Evolutionary conservation across 2,329 filamentous ascomycete species (phyloP).

Genomic region (Penicillium sp.): DNA sequence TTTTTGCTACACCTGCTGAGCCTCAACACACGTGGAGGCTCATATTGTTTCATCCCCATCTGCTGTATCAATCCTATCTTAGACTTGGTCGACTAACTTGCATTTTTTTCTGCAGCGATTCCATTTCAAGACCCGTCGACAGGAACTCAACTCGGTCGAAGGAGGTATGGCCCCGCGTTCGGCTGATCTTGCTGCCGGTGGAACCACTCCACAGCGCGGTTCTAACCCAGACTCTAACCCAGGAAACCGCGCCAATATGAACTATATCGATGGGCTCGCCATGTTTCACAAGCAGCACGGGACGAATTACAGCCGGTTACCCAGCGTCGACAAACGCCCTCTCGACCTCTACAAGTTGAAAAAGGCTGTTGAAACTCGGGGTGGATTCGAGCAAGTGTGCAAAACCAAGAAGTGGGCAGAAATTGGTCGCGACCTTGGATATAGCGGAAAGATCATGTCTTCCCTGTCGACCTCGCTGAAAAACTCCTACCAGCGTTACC

Average conservation of each 20-base stretch:
- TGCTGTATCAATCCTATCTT: neutral
- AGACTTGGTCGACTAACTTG: neutral
- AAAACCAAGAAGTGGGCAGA: slow-evolving; percentile 99
- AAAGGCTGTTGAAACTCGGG: slow-evolving; percentile 91
- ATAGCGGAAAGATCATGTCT: slow-evolving; percentile 99
- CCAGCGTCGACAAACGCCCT: slow-evolving; percentile 96
- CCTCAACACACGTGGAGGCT: neutral
- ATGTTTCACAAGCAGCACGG: slow-evolving; percentile 98
- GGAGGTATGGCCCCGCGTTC: slow-evolving; percentile 65
- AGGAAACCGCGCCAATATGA: slow-evolving; percentile 93
- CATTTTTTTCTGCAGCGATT: slow-evolving; percentile 65
- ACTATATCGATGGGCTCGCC: slow-evolving; percentile 89
- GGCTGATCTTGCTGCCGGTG: slow-evolving; percentile 30
- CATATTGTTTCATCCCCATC: neutral
- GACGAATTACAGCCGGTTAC: slow-evolving; percentile 87
- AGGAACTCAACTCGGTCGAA: slow-evolving; percentile 97
- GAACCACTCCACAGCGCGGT: slow-evolving; percentile 27
- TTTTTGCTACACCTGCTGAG: neutral
- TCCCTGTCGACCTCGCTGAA: slow-evolving; percentile 96
- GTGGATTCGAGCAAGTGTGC: slow-evolving; percentile 95
- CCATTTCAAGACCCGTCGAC: slow-evolving; percentile 92
- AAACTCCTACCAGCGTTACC: slow-evolving; percentile 96
- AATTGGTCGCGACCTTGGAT: slow-evolving; percentile 92
- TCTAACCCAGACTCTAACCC: slow-evolving; percentile 41
- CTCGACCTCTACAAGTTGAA: slow-evolving; percentile 94